phyloP scores from a whole-genome alignment of 2,329 filamentous ascomycete species.

The Madurella fahalii region DNA sequence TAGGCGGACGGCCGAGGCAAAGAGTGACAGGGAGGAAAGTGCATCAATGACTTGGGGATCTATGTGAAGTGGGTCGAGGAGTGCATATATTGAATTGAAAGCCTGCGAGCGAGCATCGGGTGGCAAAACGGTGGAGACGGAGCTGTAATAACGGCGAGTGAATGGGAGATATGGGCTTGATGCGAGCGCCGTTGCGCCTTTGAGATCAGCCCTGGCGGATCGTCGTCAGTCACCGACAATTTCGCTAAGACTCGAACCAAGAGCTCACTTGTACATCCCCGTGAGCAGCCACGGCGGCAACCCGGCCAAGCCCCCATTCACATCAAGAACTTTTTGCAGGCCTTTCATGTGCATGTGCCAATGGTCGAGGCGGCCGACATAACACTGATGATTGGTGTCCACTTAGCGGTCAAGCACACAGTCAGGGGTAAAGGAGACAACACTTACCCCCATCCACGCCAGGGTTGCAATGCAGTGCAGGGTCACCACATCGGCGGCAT shows the following conservation, averaged over 20 bases:
- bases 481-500: conserved; percentile 24
- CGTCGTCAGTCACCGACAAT: background rate
- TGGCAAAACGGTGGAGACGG: conserved; percentile 26
- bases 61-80: conserved; percentile 27
- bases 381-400: conserved; percentile 24
- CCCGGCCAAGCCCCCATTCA: conserved; percentile 27
- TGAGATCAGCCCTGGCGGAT: conserved; percentile 33
- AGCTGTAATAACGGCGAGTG: conserved; percentile 23
- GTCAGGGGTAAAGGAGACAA: background rate
- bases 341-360: conserved; percentile 38
- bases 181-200: conserved; percentile 33
- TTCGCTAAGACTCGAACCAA: background rate
- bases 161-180: conserved; percentile 33
- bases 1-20: conserved; percentile 25
- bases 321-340: conserved; percentile 31
- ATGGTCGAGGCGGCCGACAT: conserved; percentile 35
- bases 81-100: conserved; percentile 13
- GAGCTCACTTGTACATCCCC: conserved; percentile 30
- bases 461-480: conserved; percentile 33
- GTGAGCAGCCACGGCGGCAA: conserved; percentile 21
- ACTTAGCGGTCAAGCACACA: background rate
- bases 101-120: conserved; percentile 15
- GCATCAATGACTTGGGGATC: conserved; percentile 23
- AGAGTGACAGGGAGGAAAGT: conserved; percentile 27
- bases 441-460: conserved; percentile 30